Evolutionary conservation across 768 basidiomycete species (phyloP), one percentile per base, ranked within the genome.

Genomic region (Tubosaeta sp.): DNA sequence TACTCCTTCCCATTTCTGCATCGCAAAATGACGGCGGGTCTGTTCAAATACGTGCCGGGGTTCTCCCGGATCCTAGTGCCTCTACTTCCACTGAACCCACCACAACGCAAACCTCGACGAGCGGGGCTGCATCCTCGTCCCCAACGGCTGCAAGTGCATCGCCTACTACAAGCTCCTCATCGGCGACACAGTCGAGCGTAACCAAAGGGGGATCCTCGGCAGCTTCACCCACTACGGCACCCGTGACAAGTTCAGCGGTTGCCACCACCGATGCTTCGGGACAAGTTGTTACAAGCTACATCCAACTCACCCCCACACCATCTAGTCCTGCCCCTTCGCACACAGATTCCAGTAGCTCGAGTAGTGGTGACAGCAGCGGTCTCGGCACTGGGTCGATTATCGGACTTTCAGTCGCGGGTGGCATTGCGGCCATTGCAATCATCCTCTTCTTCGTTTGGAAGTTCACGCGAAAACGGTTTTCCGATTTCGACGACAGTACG

Each of bases 381-480:
- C 65, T 89, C 16, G 67, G 82, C 42, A 84, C 79, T 6, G 86
- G 86, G 4, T 85, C 87, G 37, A 88, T 93, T 61, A 67, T 91
- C 41, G 91, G 89, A 32, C 74, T 93, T 53, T 85, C 88, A 0
- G 88, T 92, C 22, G 84, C 88, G 4, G 91, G 88, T 39, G 91
- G 88, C 49, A 73, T 91, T 50, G 86, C 88, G 22, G 68, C 85
- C 17, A 69, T 93, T 59, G 86, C 79, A 10, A 76, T 93, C 48
- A 70, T 84, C 47, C 82, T 74, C 14, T 93, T 93, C 73, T 79
- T 91, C 57, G 72, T 88, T 34, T 93, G 91, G 91, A 93, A 93
- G 69, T 81, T 91, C 64, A 88, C 86, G 3, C 77, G 86, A 62
- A 93, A 91, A 66, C 84, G 86, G 52, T 82, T 84, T 63, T 56